Evolutionary conservation across 768 basidiomycete genomes (phyloP).

Genomic region (Xanthoconium stramineum): DNA sequence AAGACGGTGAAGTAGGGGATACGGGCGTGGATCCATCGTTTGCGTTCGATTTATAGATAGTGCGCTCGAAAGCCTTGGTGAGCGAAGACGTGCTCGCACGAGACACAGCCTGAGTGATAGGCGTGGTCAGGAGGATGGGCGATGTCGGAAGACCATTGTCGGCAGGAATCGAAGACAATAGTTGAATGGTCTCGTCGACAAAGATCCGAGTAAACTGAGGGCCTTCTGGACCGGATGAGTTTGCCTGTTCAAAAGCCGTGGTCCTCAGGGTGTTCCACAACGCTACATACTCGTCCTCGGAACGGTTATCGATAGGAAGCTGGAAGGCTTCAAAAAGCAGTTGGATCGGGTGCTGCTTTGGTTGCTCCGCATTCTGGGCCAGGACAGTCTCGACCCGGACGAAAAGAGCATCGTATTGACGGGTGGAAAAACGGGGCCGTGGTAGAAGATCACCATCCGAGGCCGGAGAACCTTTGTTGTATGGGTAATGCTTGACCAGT

Average conservation of each 20-base stretch:
- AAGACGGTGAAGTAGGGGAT: slow-evolving; percentile 30
- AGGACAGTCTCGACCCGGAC: slow-evolving; percentile 63
- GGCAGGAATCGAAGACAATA: slow-evolving; percentile 49
- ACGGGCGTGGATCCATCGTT: slow-evolving; percentile 21
- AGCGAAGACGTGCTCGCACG: slow-evolving; percentile 34
- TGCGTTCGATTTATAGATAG: slow-evolving; percentile 5
- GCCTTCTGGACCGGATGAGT: slow-evolving; percentile 25
- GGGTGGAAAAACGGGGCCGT: slow-evolving; percentile 67
- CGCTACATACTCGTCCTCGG: slow-evolving; percentile 34
- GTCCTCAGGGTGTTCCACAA: slow-evolving; percentile 57
- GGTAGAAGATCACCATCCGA: slow-evolving; percentile 48
- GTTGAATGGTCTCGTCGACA: slow-evolving; percentile 62
- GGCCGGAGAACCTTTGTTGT: slow-evolving; percentile 32
- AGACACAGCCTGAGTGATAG: slow-evolving; percentile 32
- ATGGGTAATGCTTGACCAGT: slow-evolving; percentile 69
- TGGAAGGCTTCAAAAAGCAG: slow-evolving; percentile 65
- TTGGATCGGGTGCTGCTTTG: slow-evolving; percentile 52
- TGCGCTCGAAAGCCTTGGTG: slow-evolving; percentile 26
- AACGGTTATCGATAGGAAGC: slow-evolving; percentile 29
- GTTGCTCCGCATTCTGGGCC: slow-evolving; percentile 30
- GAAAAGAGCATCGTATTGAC: slow-evolving; percentile 58
- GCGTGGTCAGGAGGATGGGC: slow-evolving; percentile 30
- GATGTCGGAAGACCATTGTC: slow-evolving; percentile 32
- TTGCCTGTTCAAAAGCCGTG: slow-evolving; percentile 34
- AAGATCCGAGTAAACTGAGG: slow-evolving; percentile 52